Evolutionary conservation across 2,329 filamentous ascomycete species (phyloP).

Genomic region (Neoscytalidium dimidiatum): DNA sequence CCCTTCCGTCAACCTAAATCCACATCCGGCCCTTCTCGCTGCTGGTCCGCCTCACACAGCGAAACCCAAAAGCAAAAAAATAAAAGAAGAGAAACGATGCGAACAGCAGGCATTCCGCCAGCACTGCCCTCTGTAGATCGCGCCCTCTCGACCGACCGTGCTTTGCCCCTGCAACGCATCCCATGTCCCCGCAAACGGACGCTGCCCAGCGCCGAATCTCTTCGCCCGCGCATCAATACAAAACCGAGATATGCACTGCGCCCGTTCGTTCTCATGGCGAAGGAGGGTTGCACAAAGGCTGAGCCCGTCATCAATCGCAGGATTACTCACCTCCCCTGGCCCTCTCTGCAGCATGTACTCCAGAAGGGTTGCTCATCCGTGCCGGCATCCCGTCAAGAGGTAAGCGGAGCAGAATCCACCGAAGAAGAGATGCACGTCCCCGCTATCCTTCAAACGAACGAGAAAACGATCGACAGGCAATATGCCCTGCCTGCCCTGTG

Average conservation of each 20-base stretch:
- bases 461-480: not conserved
- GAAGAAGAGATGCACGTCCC: not conserved
- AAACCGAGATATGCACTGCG: not conserved
- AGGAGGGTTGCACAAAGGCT: not conserved
- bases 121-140: not conserved
- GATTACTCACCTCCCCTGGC: no score
- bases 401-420: not conserved
- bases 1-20: not conserved
- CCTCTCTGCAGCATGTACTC: not conserved
- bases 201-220: no score
- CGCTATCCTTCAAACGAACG: not conserved
- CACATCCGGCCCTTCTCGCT: not conserved
- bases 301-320: no score
- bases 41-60: no score
- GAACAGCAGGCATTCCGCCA: not conserved
- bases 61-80: not conserved
- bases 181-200: not conserved
- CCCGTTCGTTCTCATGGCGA: not conserved
- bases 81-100: not conserved
- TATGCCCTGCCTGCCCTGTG: not conserved
- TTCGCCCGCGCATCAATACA: not conserved
- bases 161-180: not conserved
- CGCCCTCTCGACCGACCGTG: not conserved
- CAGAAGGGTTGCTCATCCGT: not conserved
- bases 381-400: not conserved